phyloP scores from a whole-genome alignment of 306 rosid species.

The Vicia sativa region DNA sequence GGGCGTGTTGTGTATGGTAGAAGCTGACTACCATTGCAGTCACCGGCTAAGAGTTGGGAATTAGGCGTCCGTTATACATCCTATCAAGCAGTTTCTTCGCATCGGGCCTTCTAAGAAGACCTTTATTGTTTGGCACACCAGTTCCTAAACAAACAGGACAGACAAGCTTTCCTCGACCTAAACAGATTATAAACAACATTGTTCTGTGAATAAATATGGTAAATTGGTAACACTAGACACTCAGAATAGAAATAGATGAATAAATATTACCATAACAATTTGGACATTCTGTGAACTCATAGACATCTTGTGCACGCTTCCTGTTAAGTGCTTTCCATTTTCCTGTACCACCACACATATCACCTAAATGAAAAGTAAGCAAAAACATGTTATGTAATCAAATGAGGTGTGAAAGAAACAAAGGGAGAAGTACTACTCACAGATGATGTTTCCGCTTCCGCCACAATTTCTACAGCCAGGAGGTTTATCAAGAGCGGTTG shows the following conservation, averaged over 20 bases:
- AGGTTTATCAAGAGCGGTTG: constrained; percentile 63
- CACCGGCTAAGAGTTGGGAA: constrained; percentile 67
- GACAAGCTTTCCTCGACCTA: constrained; percentile 95
- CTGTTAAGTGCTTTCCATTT: constrained; percentile 98
- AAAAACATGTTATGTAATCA: no score
- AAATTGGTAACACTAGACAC: no score
- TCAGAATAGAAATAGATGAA: no score
- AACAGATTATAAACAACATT: constrained; percentile 16
- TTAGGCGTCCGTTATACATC: constrained; percentile 85
- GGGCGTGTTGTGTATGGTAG: background rate
- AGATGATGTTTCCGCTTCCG: constrained; percentile 86
- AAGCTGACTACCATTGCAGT: constrained; percentile 17
- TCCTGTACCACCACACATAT: constrained; percentile 99
- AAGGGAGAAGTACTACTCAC: constrained; percentile 56
- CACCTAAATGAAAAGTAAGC: no score
- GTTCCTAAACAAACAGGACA: constrained; percentile 97
- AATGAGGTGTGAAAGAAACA: no score
- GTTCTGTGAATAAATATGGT: no score
- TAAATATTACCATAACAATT: constrained; percentile 96
- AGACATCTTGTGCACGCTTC: constrained; percentile 93
- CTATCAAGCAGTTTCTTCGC: constrained; percentile 79
- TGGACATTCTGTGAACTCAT: constrained; percentile 93
- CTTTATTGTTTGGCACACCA: constrained; percentile 89
- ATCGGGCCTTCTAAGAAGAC: constrained; percentile 87
- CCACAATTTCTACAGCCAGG: constrained; percentile 83